Evolutionary conservation across 306 rosid species (phyloP), one percentile per base, ranked within the genome.

Genomic region (Cicer arietinum): DNA sequence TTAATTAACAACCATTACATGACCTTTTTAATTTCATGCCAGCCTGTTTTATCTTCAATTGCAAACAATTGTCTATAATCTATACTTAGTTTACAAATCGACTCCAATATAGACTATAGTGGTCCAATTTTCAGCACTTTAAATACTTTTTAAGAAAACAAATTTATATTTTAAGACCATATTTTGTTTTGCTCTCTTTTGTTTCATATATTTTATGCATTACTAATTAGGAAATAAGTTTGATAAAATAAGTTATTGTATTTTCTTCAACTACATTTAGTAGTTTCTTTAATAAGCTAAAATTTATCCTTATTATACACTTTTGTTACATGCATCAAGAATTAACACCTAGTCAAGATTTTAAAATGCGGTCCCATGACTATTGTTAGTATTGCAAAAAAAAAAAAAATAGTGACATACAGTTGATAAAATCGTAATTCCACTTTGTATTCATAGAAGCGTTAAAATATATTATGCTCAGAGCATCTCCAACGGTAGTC

Each of bases 1-100:
- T 53, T 74, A 51, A 64, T 43, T 65, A 71, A 76, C 79, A 53
- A 71, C 67, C 79, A 16, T 46, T 41, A 7, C 39, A 18, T 61
- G 69, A 12, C 47, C 51, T 64, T 63, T 69, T 44, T 39, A 70
- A 62, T 65, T 57, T 37, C 82, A 65, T 71, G 82, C 71, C 85
- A 82, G 85, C 76, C 81, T 82, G 85, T 77, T 77, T 59, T 76
- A 57, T 48, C 75, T 65, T 58, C 71, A 71, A 48, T 66, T 41
- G 10, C 53, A 25, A 69, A 71, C 75, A 56, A 76, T 77, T 71
- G 74, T 71, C 70, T 57, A 66, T 47, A 66, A 62, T 67, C 64
- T 65, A 69, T 53, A 69, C 14, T 60, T 80, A 43, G 71, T 61
- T 69, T 78, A 71, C 47, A 70, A 54, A 11, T 44, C 37, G 50